Evolutionary conservation across 106 monocot species (phyloP), one percentile per base, ranked within the genome.

Genomic region (Dendrobium chrysotoxum): DNA sequence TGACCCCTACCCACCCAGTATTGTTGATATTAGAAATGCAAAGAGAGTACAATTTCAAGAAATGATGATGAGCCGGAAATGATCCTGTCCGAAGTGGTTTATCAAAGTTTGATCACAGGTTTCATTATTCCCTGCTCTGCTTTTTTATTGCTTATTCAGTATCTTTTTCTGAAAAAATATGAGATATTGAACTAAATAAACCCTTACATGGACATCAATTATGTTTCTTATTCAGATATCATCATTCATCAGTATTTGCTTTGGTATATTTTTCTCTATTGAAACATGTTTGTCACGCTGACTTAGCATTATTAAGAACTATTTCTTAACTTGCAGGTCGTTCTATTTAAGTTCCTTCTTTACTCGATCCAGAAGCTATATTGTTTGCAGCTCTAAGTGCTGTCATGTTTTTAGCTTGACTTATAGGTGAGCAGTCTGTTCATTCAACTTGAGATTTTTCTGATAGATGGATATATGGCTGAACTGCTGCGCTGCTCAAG

Each of bases 21-120:
- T 95, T 72, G 50, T 92, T 72, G 91, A 88, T 75, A 90, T 95
- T 64, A 90, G 92, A 77, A 87, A 75, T 61, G 80, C 87, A 65
- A 92, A 88, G 79, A 77, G 66, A 11, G 21, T 84, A 31, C 53
- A 90, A 54, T 92, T 95, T 75, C 90, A 86, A 75, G 87, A 92
- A 83, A 77, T 87, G 83, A 88, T 92, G 86, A 90, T 90, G 87
- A 38, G 58, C 1, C 86, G 53, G 53, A 88, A 85, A 40, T 82
- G 81, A 85, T 78, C 16, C 1, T 50, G 1, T 46, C 46, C 0
- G 10, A 50, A 50, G 50, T 11, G 50, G 11, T 50, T 50, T 13
- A 13, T 1, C 7, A 50, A 50, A 50, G 23, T 28, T 65, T 65
- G 64, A 26, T 65, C 64, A 65, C 26, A 25, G 23, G 64, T 65